Conservation (phyloP, 2,329 filamentous ascomycete genomes). For the Calonectria montana region DNA sequence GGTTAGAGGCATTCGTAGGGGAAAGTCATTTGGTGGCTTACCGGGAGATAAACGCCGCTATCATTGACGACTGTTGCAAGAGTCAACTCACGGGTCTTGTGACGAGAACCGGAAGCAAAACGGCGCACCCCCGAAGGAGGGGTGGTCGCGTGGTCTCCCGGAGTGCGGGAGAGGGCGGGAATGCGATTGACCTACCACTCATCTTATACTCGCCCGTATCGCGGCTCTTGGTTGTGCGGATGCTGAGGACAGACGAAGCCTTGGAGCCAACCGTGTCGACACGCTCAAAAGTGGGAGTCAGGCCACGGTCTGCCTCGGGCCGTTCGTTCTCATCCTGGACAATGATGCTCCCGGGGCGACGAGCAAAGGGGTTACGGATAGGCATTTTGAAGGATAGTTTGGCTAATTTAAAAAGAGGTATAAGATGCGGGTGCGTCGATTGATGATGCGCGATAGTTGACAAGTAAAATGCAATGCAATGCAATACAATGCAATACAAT, state of each 20-base stretch:
- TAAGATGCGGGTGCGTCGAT: not conserved
- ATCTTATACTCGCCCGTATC: slow-evolving; percentile 82
- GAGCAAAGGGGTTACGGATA: slow-evolving; percentile 79
- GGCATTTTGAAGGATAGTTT: slow-evolving; percentile 62
- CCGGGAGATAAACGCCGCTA: slow-evolving; percentile 93
- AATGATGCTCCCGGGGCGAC: slow-evolving; percentile 62
- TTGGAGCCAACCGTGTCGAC: slow-evolving; percentile 73
- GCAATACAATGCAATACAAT: too few species aligned
- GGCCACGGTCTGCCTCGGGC: slow-evolving; percentile 48
- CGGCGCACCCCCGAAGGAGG: slow-evolving; percentile 19
- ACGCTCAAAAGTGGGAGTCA: slow-evolving; percentile 64
- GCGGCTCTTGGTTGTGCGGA: slow-evolving; percentile 68
- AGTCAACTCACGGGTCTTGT: slow-evolving; percentile 44
- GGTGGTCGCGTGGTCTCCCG: slow-evolving; percentile 26
- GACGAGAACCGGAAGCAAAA: slow-evolving; percentile 33
- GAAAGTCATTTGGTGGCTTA: slow-evolving; percentile 56
- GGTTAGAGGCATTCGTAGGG: slow-evolving; percentile 10
- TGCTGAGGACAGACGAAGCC: slow-evolving; percentile 70
- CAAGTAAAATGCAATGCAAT: not conserved
- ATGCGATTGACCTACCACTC: slow-evolving; percentile 70
- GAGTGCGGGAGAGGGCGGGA: not conserved
- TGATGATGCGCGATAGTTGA: not conserved
- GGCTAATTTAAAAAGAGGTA: not conserved
- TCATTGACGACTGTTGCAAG: slow-evolving; percentile 84
- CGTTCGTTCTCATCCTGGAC: slow-evolving; percentile 65